Percentiles rank a stretch among this genome's conserved stretches.
Conservation (phyloP, 2,329 filamentous ascomycete genomes). For the Ophiocordyceps camponoti-rufipedis region DNA sequence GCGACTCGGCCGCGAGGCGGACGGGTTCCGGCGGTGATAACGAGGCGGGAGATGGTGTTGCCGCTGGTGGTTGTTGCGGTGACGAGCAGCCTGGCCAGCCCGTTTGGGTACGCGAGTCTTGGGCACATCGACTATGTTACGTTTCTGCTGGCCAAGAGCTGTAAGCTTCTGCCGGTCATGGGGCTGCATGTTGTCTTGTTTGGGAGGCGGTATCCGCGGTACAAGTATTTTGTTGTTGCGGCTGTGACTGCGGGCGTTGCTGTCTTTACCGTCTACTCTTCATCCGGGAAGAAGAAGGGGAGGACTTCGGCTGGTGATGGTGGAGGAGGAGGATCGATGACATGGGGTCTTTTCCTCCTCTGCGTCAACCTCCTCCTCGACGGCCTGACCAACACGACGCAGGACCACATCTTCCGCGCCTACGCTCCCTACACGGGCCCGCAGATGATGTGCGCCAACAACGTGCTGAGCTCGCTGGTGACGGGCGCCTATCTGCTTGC, state of each 20-base stretch:
- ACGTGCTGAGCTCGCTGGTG: slow-evolving; percentile 65
- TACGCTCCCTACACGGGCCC: slow-evolving; percentile 74
- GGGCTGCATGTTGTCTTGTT: slow-evolving; percentile 87
- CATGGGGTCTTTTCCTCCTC: slow-evolving; percentile 70
- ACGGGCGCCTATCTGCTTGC: slow-evolving; percentile 61
- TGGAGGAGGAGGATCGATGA: slow-evolving; percentile 25
- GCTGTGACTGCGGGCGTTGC: slow-evolving; percentile 86
- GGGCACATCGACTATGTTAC: slow-evolving; percentile 96
- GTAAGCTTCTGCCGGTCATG: slow-evolving; percentile 99
- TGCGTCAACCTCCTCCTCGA: slow-evolving; percentile 87
- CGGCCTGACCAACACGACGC: slow-evolving; percentile 87
- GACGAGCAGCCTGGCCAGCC: slow-evolving; percentile 77
- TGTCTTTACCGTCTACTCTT: slow-evolving; percentile 76
- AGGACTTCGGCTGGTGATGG: slow-evolving; percentile 6
- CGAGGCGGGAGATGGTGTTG: slow-evolving; percentile 51
- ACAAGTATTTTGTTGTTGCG: slow-evolving; percentile 89
- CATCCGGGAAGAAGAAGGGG: slow-evolving; percentile 23
- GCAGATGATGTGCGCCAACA: slow-evolving; percentile 99
- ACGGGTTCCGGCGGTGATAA: slow-evolving; percentile 50
- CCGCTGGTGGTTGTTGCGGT: slow-evolving; percentile 74
- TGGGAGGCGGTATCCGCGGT: slow-evolving; percentile 72
- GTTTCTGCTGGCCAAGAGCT: slow-evolving; percentile 91
- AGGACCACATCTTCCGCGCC: slow-evolving; percentile 77
- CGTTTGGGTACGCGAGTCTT: slow-evolving; percentile 85
- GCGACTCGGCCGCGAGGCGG: slow-evolving; percentile 32